Evolutionary conservation across 352 stramenopile genomes (phyloP).

Genomic region (Phytophthora uliginosa): DNA sequence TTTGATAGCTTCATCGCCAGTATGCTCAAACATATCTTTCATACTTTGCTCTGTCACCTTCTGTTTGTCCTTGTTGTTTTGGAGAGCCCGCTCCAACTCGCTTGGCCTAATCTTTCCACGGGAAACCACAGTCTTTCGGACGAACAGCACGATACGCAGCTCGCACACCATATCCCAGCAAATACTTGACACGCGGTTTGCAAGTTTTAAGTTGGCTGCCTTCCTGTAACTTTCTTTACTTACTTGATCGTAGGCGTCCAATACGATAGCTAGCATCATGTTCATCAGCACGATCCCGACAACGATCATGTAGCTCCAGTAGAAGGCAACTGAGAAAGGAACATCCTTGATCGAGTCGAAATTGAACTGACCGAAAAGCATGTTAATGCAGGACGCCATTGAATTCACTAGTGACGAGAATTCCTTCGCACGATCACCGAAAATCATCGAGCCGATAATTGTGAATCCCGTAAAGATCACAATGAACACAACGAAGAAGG

Average conservation of each 20-base stretch:
- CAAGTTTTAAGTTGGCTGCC: constrained; percentile 25
- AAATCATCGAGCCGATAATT: constrained; percentile 59
- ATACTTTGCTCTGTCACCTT: neutral
- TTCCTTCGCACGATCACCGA: constrained; percentile 56
- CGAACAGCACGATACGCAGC: neutral
- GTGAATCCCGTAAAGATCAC: constrained; percentile 68
- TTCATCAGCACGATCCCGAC: constrained; percentile 75
- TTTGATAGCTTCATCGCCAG: neutral
- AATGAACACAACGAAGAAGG: constrained; percentile 67
- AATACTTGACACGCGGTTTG: constrained; percentile 32
- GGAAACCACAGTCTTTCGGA: constrained; percentile 13
- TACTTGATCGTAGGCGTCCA: constrained; percentile 67
- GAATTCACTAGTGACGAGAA: constrained; percentile 58
- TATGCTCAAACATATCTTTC: constrained; percentile 6
- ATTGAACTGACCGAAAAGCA: constrained; percentile 74
- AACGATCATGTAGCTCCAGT: constrained; percentile 76
- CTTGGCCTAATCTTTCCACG: constrained; percentile 26
- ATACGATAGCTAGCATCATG: constrained; percentile 80
- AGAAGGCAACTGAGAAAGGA: constrained; percentile 56
- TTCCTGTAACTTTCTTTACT: constrained; percentile 43
- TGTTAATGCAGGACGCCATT: constrained; percentile 69
- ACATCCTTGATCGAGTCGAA: constrained; percentile 51
- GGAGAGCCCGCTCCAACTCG: constrained; percentile 4
- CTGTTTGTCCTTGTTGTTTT: neutral
- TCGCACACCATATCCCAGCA: constrained; percentile 31